Conservation (phyloP, 2,329 filamentous ascomycete genomes). For the Capronia coronata region DNA sequence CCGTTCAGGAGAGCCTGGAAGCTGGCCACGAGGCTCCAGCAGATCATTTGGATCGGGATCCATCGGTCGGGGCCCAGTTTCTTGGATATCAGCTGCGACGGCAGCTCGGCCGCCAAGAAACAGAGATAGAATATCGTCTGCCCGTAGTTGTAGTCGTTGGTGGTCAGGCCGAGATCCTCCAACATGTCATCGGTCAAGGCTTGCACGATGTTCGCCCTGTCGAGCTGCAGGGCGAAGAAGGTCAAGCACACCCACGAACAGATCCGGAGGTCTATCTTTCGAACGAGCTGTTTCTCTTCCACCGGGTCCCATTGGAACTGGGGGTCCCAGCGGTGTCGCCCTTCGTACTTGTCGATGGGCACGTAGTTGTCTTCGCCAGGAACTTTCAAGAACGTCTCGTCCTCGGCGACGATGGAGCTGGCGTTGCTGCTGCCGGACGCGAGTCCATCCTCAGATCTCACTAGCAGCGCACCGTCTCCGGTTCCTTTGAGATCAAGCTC, state of each 20-base stretch:
- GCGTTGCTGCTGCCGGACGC: constrained; percentile 1
- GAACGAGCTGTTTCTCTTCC: constrained; percentile 26
- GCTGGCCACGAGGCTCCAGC: constrained; percentile 33
- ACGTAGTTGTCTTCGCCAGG: constrained; percentile 8
- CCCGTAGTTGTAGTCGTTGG: constrained; percentile 38
- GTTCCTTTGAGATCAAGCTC: constrained; percentile 5
- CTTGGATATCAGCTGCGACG: constrained; percentile 52
- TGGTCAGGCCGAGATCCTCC: constrained; percentile 32
- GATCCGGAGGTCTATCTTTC: constrained; percentile 25
- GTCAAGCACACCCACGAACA: constrained; percentile 30
- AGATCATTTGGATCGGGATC: constrained; percentile 49
- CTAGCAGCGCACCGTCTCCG: neutral
- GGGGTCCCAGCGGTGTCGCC: constrained; percentile 44
- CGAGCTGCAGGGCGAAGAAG: constrained; percentile 56
- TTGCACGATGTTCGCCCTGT: constrained; percentile 53
- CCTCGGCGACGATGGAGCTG: constrained; percentile 1
- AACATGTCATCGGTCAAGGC: constrained; percentile 55
- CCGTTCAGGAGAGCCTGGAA: constrained; percentile 44
- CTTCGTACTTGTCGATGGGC: constrained; percentile 37
- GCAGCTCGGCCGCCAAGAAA: constrained; percentile 50
- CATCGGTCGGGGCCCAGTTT: constrained; percentile 50
- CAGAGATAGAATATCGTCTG: constrained; percentile 51
- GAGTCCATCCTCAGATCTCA: constrained; percentile 4
- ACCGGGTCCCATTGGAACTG: constrained; percentile 20
- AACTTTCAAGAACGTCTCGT: constrained; percentile 13